These are phyloP conservation scores for Globisporangium acanthophoron DNA, from an alignment of 352 stramenopile genomes.

Conservation along the genomic window DNA sequence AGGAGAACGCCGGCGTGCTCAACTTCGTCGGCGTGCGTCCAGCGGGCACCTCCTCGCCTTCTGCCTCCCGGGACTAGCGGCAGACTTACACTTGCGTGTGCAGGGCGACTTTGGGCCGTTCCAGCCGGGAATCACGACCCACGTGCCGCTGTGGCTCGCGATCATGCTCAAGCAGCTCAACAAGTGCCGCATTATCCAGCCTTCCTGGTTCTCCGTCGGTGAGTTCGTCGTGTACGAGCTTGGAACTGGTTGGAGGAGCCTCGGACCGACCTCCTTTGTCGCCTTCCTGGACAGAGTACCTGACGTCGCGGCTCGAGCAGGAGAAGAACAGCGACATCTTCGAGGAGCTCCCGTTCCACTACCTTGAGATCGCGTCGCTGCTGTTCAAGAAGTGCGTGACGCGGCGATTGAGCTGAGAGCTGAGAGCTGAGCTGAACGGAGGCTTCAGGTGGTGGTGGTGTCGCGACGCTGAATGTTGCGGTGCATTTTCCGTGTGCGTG, in stretches of 20 bases:
- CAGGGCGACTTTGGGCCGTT: slow-evolving; percentile 87
- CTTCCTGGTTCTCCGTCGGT: slow-evolving; percentile 81
- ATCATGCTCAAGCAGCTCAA: slow-evolving; percentile 87
- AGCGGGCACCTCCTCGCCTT: no score
- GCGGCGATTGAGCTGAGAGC: neutral
- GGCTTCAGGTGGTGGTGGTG: neutral
- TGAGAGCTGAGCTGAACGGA: neutral
- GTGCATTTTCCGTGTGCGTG: no score
- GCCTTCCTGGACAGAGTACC: slow-evolving; percentile 29
- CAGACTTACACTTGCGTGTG: neutral
- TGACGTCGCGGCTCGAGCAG: slow-evolving; percentile 50
- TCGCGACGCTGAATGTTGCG: neutral
- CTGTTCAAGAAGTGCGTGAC: slow-evolving; percentile 74
- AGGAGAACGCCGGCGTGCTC: slow-evolving; percentile 69
- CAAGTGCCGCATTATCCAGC: slow-evolving; percentile 81
- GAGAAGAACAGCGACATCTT: slow-evolving; percentile 75
- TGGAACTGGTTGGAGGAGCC: no score
- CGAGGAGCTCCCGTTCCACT: slow-evolving; percentile 83
- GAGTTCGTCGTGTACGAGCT: neutral
- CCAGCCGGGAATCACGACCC: slow-evolving; percentile 72
- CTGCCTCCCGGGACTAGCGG: neutral
- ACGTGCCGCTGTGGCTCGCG: slow-evolving; percentile 87
- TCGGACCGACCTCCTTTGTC: neutral
- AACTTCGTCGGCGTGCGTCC: slow-evolving; percentile 71
- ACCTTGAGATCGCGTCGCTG: slow-evolving; percentile 79